Percentiles rank a stretch among this genome's conserved stretches.
These are phyloP conservation scores for Zymoseptoria tritici DNA, from an alignment of 2,329 filamentous ascomycete species.

Conservation along the genomic window DNA sequence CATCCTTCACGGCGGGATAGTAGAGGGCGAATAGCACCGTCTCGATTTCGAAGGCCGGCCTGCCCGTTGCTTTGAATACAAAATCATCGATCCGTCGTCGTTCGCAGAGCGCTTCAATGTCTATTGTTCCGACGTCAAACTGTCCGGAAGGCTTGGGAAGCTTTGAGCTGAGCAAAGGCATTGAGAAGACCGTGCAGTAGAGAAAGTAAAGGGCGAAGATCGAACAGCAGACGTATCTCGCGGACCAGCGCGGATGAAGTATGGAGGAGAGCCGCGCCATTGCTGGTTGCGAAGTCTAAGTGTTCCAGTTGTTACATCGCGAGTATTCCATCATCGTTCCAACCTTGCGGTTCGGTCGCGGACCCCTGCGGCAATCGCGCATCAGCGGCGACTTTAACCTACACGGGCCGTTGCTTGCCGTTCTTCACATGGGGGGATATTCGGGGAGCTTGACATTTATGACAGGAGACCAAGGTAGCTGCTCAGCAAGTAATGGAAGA, in stretches of 20 bases:
- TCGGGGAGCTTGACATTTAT: too few species aligned
- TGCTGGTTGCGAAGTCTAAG: not conserved
- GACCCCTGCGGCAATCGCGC: not conserved
- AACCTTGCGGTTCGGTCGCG: not conserved
- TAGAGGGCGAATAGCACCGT: slow-evolving; percentile 41
- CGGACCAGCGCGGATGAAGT: slow-evolving; percentile 16
- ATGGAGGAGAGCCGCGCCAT: slow-evolving; percentile 8
- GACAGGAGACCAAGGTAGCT: too few species aligned
- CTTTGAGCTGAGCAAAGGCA: slow-evolving; percentile 36
- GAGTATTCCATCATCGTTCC: not conserved
- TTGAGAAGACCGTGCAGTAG: slow-evolving; percentile 32
- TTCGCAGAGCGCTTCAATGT: slow-evolving; percentile 36
- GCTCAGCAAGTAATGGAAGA: too few species aligned
- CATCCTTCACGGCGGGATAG: slow-evolving; percentile 34
- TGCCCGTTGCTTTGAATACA: slow-evolving; percentile 32
- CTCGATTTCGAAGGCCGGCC: slow-evolving; percentile 37
- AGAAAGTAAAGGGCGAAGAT: slow-evolving; percentile 24
- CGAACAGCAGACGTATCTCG: slow-evolving; percentile 13
- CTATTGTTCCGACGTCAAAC: slow-evolving; percentile 38
- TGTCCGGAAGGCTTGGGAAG: slow-evolving; percentile 38
- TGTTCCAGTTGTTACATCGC: not conserved
- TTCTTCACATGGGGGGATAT: too few species aligned
- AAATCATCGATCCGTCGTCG: slow-evolving; percentile 31
- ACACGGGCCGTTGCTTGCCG: not conserved
- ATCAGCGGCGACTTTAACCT: not conserved